A percentile compares a stretch with the other conserved stretches of the same genome.
Evolutionary conservation across 306 rosid species (phyloP).

Genomic region (Sicyos baderoa): DNA sequence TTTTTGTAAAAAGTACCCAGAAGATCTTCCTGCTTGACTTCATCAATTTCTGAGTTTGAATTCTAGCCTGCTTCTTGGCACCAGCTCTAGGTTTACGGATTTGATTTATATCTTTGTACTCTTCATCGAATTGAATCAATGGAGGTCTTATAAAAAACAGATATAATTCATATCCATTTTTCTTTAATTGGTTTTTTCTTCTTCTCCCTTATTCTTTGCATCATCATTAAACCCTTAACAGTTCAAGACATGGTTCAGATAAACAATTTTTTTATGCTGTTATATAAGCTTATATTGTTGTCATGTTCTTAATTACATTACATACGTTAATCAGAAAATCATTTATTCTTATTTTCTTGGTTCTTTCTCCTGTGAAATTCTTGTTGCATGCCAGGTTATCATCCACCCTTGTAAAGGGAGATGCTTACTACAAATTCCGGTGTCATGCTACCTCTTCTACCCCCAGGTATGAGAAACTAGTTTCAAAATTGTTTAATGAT

Average conservation of each 20-base stretch:
- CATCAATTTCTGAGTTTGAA: neutral
- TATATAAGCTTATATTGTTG: neutral
- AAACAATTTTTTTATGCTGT: neutral
- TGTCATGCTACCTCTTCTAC: constrained; percentile 26
- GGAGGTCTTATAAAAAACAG: neutral
- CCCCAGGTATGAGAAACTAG: constrained; percentile 38
- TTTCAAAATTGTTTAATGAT: neutral
- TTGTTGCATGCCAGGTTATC: constrained; percentile 1
- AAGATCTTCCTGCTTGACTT: neutral
- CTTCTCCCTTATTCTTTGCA: neutral
- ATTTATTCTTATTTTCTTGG: neutral
- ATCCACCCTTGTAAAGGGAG: constrained; percentile 22
- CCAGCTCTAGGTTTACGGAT: neutral
- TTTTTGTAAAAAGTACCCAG: too few species aligned
- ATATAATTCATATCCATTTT: neutral
- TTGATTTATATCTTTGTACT: neutral
- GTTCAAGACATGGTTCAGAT: neutral
- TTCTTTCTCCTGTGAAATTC: neutral
- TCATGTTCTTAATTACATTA: neutral
- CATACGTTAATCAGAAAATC: neutral
- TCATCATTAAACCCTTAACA: neutral
- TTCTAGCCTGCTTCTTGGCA: neutral
- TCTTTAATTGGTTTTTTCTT: neutral
- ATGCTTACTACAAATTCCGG: constrained; percentile 30
- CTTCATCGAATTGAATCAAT: neutral